Base-by-base conservation (phyloP, 148 eudicot species). In the Rheum nobile region DNA sequence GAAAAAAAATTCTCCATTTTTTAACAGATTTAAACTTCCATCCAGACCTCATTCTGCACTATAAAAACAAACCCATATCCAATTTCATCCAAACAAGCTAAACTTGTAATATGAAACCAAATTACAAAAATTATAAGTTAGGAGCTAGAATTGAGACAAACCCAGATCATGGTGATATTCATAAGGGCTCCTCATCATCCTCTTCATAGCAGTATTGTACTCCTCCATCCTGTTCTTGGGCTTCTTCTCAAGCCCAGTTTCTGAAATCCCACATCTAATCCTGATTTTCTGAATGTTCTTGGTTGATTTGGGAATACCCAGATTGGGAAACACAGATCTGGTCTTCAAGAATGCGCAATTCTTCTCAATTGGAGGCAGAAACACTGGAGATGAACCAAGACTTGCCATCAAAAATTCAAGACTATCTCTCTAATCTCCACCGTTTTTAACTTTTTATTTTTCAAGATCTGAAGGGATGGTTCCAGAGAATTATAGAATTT, bases 111-210 rank as follows among this genome's bases (percentile, higher is more conserved):
- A 32, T 32, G 72, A 42, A 52, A 8, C 54, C 29, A 67, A 12
- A 22, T 43, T 22, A 6, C 24, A 75, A 54, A 52, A 74, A 41
- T 24, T 31, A 37, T 38, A 12, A 42, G 7, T 24, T 24, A 48
- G 21, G 42, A n/a, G 12, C 44, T 3, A 59, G 24, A 54, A 22
- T 32, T 34, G 50, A 77, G 77, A 83, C 88, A 71, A 73, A 91
- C 98, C 98, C 63, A 93, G 94, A 75, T 93, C 96, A 79, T 93
- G 98, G 72, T 93, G 98, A 84, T 93, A 93, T 35, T 93, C 98
- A 83, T 89, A 91, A 9, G 98, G 97, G 77, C 84, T 93, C 80
- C 90, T 91, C 98, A 91, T 93, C 97, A 86, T 83, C 41, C 68
- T 85, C 85, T 86, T 93, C 98, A 93, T 93, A 0, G 91, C 91